Evolutionary conservation across 2,329 filamentous ascomycete genomes (phyloP).

Genomic region (Emmonsiellopsis sp.): DNA sequence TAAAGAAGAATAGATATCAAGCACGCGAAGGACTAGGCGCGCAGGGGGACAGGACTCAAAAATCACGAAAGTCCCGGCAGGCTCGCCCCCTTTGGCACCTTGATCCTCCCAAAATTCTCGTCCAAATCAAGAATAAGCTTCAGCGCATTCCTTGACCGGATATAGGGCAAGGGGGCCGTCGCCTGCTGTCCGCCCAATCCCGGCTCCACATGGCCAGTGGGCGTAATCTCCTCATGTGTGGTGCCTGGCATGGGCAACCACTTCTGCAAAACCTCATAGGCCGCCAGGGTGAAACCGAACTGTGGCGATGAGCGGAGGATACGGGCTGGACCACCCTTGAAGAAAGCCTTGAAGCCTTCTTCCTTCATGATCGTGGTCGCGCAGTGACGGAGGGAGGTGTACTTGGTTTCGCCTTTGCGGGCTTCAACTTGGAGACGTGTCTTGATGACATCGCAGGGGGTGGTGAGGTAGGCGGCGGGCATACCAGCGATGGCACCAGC

Average conservation of each 20-base stretch:
- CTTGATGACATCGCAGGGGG: conserved; percentile 98
- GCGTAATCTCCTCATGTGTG: conserved; percentile 43
- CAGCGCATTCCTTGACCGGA: conserved; percentile 77
- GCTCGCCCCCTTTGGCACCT: conserved; percentile 40
- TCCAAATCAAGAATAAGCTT: conserved; percentile 95
- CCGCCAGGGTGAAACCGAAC: conserved; percentile 94
- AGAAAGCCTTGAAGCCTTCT: conserved; percentile 93
- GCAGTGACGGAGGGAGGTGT: conserved; percentile 79
- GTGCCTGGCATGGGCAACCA: conserved; percentile 67
- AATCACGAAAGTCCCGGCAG: conserved; percentile 8
- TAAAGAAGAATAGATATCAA: not conserved
- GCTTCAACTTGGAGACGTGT: conserved; percentile 95
- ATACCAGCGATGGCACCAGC: conserved; percentile 91
- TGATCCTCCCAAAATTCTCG: conserved; percentile 76
- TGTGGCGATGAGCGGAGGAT: conserved; percentile 92
- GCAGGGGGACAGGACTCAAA: not conserved
- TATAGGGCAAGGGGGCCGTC: conserved; percentile 54
- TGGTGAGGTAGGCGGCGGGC: conserved; percentile 89
- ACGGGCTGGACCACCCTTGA: conserved; percentile 94
- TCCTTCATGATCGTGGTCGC: conserved; percentile 76
- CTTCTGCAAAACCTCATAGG: conserved; percentile 85
- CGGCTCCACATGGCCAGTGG: conserved; percentile 55
- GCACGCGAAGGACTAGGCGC: not conserved
- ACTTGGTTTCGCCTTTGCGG: conserved; percentile 83
- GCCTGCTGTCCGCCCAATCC: conserved; percentile 56